Percentiles rank a stretch among this genome's conserved stretches.
Conservation (phyloP, 805 yeast genomes). For the Wilhelminamyces savonicus region DNA sequence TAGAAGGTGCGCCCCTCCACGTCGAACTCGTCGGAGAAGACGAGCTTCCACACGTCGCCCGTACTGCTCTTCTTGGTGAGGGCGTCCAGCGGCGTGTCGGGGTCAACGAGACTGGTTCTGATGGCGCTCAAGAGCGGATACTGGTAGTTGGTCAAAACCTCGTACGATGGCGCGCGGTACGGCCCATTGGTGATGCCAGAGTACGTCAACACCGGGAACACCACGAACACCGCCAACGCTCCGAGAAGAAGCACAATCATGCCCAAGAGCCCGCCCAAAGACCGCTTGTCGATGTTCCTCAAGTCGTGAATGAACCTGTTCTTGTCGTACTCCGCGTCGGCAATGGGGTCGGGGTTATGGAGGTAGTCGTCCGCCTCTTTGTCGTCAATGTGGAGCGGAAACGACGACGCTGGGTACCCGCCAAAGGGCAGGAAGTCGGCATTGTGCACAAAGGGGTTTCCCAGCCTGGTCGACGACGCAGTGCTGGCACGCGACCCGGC, state of each 20-base stretch:
- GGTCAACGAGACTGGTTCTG: constrained; percentile 30
- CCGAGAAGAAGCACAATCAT: constrained; percentile 53
- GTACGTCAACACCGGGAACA: constrained; percentile 79
- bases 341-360: constrained; percentile 94
- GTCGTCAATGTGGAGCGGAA: constrained; percentile 87
- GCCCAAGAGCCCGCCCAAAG: constrained; percentile 58
- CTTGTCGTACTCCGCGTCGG: constrained; percentile 80
- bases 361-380: constrained; percentile 92
- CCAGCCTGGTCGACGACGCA: constrained; percentile 11
- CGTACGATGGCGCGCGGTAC: constrained; percentile 9
- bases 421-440: constrained; percentile 85
- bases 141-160: constrained; percentile 15
- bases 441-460: constrained; percentile 39
- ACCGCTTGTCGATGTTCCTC: constrained; percentile 58
- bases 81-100: constrained; percentile 33
- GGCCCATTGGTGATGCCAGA: constrained; percentile 59
- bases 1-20: constrained; percentile 39
- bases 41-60: constrained; percentile 31
- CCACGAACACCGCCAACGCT: constrained; percentile 60
- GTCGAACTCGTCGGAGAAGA: constrained; percentile 37
- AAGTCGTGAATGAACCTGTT: constrained; percentile 60
- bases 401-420: constrained; percentile 89
- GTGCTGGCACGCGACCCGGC: constrained; percentile 14
- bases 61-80: constrained; percentile 11
- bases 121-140: constrained; percentile 33